phyloP scores from a whole-genome alignment of 208 protist genomes.

The Leptomonas pyrrhocoris region DNA sequence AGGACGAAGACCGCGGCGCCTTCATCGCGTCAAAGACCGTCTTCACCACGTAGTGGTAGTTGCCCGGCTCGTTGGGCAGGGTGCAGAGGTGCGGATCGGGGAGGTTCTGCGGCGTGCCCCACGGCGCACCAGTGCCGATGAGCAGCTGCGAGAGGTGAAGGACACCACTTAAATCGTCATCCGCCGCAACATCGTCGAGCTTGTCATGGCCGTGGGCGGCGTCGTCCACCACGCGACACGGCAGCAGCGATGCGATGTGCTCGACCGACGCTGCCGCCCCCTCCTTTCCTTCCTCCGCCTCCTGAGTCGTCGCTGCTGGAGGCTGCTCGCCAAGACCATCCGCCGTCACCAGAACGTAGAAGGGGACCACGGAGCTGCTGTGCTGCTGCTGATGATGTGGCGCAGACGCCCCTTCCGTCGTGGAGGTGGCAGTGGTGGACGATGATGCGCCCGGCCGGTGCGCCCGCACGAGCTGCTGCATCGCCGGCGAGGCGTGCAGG shows the following conservation, averaged over 20 bases:
- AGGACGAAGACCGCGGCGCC: not conserved
- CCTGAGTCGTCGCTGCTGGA: not conserved
- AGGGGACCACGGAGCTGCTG: not conserved
- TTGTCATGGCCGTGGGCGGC: not conserved
- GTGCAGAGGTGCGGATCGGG: slow-evolving; percentile 64
- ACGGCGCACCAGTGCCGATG: slow-evolving; percentile 67
- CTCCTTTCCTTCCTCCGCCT: not conserved
- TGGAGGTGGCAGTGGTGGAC: not conserved
- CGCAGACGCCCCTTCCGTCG: not conserved
- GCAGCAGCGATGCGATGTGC: slow-evolving; percentile 19
- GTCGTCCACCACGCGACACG: not conserved
- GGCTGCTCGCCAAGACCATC: slow-evolving; percentile 44
- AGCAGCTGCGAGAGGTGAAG: slow-evolving; percentile 59
- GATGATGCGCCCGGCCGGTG: slow-evolving; percentile 25
- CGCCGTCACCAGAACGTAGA: slow-evolving; percentile 66
- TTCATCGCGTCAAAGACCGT: slow-evolving; percentile 49
- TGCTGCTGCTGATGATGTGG: not conserved
- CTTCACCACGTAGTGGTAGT: slow-evolving; percentile 62
- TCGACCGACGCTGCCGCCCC: not conserved
- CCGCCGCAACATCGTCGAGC: not conserved
- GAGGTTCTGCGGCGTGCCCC: slow-evolving; percentile 77
- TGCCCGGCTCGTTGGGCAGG: slow-evolving; percentile 80
- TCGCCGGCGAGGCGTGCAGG: slow-evolving; percentile 46
- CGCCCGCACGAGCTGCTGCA: slow-evolving; percentile 50
- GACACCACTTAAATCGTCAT: not conserved